Conservation (phyloP, 1,284 basidiomycete genomes). For the Apiotrichum sp. region DNA sequence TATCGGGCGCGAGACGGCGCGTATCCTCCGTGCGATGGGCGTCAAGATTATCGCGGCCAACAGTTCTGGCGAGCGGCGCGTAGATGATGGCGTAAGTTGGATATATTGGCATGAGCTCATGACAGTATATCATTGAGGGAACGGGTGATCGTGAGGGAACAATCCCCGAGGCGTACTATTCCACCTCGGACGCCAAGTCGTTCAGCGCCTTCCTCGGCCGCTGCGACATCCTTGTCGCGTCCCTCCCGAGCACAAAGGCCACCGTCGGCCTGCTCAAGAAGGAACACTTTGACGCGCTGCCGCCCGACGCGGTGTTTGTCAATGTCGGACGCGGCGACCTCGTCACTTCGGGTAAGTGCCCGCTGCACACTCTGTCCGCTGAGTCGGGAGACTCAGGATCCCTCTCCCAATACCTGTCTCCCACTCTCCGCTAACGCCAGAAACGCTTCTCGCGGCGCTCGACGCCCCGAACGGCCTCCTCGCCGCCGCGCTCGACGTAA, state of each 20-base stretch:
- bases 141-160: constrained; percentile 41
- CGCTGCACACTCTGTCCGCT: too few relatives aligned
- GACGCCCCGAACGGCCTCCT: constrained; percentile 22
- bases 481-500: constrained; percentile 44
- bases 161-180: constrained; percentile 38
- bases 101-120: background rate
- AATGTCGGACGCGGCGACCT: constrained; percentile 47
- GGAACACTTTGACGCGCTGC: constrained; percentile 31
- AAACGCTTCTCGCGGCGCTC: constrained; percentile 2
- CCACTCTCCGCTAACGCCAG: background rate
- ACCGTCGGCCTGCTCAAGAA: constrained; percentile 32
- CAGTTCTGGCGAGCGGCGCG: constrained; percentile 29
- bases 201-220: constrained; percentile 36
- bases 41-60: constrained; percentile 44
- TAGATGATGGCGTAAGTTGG: constrained; percentile 29
- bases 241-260: constrained; percentile 38
- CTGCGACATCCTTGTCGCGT: constrained; percentile 39
- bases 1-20: constrained; percentile 41
- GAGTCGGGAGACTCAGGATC: too few relatives aligned
- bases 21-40: constrained; percentile 38
- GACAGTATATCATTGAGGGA: constrained; percentile 37
- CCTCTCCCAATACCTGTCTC: too few relatives aligned
- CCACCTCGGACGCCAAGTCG: constrained; percentile 28
- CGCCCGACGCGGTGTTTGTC: constrained; percentile 38
- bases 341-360: constrained; percentile 29